Evolutionary conservation across 805 yeast species (phyloP).

Genomic region (Cyberlindnera meyerae): DNA sequence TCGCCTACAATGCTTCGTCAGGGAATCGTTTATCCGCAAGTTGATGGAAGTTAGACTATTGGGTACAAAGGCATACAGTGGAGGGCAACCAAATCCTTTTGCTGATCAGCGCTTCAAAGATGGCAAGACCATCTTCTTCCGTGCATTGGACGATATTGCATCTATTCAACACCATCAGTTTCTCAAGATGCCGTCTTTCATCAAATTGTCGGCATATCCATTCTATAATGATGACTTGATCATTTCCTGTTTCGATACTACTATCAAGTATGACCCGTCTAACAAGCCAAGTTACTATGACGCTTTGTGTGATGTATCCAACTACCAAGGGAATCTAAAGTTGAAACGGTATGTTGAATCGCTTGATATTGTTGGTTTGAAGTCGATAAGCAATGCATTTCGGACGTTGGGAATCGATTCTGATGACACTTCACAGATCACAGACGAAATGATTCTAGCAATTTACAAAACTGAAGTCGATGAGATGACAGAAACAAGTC

Average conservation of each 20-base stretch:
- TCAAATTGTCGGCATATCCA: slow-evolving; percentile 43
- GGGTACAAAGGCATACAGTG: slow-evolving; percentile 32
- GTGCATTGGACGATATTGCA: slow-evolving; percentile 28
- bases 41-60: slow-evolving; percentile 47
- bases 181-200: slow-evolving; percentile 30
- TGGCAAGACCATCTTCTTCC: slow-evolving; percentile 27
- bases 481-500: no score
- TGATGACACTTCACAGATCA: slow-evolving; percentile 15
- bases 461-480: slow-evolving; percentile 30
- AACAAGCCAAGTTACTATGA: slow-evolving; percentile 52
- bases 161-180: slow-evolving; percentile 24
- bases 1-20: slow-evolving; percentile 26
- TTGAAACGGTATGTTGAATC: slow-evolving; percentile 42
- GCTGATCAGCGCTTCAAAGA: slow-evolving; percentile 23
- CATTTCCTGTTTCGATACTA: slow-evolving; percentile 40
- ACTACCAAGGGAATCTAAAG: slow-evolving; percentile 41
- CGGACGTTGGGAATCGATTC: slow-evolving; percentile 31
- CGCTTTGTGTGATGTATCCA: slow-evolving; percentile 47
- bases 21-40: slow-evolving; percentile 52
- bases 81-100: slow-evolving; percentile 26
- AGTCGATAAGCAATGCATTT: slow-evolving; percentile 40
- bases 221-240: slow-evolving; percentile 47
- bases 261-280: slow-evolving; percentile 38
- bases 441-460: slow-evolving; percentile 29
- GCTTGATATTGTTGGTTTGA: slow-evolving; percentile 47